Evolutionary conservation across 768 basidiomycete genomes (phyloP).

Genomic region (Tulasnella sp.): DNA sequence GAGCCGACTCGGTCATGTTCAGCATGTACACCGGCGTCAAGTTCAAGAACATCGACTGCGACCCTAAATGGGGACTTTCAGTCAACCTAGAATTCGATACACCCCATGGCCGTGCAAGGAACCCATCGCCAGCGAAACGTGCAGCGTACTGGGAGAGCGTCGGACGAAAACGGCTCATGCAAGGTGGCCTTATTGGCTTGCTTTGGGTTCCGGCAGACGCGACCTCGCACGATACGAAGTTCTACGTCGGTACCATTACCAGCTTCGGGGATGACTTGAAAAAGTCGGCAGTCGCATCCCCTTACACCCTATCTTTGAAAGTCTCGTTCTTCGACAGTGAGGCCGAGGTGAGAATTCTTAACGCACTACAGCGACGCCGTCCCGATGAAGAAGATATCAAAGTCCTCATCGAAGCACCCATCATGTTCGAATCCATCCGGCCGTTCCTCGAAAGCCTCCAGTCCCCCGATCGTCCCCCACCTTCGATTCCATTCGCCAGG

Average conservation of each 20-base stretch:
- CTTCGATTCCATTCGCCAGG: conserved; percentile 50
- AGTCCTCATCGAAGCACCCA: conserved; percentile 55
- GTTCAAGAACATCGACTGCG: conserved; percentile 17
- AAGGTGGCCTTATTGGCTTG: conserved; percentile 63
- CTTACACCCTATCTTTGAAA: conserved; percentile 43
- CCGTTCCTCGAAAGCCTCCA: conserved; percentile 64
- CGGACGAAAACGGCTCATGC: conserved; percentile 54
- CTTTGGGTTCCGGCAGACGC: conserved; percentile 31
- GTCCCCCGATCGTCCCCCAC: conserved; percentile 44
- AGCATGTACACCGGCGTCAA: conserved; percentile 31
- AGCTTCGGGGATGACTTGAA: conserved; percentile 46
- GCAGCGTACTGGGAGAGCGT: conserved; percentile 58
- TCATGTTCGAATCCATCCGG: conserved; percentile 63
- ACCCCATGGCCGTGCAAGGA: conserved; percentile 55
- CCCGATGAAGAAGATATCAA: background rate
- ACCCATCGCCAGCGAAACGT: conserved; percentile 41
- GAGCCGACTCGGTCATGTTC: conserved; percentile 28
- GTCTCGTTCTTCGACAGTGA: conserved; percentile 62
- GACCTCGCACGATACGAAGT: conserved; percentile 22
- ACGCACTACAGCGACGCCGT: background rate
- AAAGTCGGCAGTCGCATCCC: conserved; percentile 40
- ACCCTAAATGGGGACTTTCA: conserved; percentile 45
- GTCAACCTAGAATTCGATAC: conserved; percentile 47
- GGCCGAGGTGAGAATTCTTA: conserved; percentile 45
- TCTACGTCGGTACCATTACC: conserved; percentile 54